Percentiles rank a stretch among this genome's conserved stretches.
These are phyloP conservation scores for Russula compacta DNA, from an alignment of 768 basidiomycete species.

Conservation along the genomic window DNA sequence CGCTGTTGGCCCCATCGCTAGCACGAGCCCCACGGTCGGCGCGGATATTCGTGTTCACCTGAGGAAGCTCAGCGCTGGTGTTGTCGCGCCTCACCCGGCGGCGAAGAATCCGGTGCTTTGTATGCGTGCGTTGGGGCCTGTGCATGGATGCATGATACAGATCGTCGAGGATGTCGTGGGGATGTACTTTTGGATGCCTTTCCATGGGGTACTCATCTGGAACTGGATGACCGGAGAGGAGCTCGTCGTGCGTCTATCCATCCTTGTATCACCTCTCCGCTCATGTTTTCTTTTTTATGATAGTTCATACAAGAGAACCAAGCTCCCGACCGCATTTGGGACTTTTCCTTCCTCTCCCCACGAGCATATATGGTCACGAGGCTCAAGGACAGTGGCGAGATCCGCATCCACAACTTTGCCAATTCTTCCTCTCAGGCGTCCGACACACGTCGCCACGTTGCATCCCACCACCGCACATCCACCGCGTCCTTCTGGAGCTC, in stretches of 20 bases:
- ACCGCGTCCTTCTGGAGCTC: conserved; percentile 17
- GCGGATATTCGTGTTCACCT: conserved; percentile 32
- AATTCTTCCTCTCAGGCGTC: conserved; percentile 1
- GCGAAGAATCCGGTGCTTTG: conserved; percentile 27
- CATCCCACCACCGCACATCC: conserved; percentile 17
- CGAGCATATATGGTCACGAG: conserved; percentile 38
- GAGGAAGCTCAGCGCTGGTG: conserved; percentile 33
- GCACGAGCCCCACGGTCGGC: background rate
- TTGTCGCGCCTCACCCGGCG: conserved; percentile 33
- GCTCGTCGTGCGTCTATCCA: conserved; percentile 33
- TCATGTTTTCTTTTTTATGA: background rate
- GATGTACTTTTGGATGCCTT: conserved; percentile 33
- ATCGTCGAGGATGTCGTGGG: conserved; percentile 47
- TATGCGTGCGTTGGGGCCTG: conserved; percentile 24
- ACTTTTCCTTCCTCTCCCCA: conserved; percentile 40
- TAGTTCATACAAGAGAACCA: conserved; percentile 28
- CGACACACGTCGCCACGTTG: conserved; percentile 23
- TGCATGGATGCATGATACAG: conserved; percentile 35
- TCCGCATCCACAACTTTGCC: conserved; percentile 37
- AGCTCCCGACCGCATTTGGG: conserved; percentile 26
- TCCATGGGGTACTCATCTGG: conserved; percentile 37
- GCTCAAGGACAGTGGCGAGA: conserved; percentile 26
- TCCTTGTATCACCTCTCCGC: background rate
- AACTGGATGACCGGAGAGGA: conserved; percentile 40
- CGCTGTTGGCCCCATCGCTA: background rate